Conservation (phyloP, 2,329 filamentous ascomycete species). For the Triangularia verruculosa region DNA sequence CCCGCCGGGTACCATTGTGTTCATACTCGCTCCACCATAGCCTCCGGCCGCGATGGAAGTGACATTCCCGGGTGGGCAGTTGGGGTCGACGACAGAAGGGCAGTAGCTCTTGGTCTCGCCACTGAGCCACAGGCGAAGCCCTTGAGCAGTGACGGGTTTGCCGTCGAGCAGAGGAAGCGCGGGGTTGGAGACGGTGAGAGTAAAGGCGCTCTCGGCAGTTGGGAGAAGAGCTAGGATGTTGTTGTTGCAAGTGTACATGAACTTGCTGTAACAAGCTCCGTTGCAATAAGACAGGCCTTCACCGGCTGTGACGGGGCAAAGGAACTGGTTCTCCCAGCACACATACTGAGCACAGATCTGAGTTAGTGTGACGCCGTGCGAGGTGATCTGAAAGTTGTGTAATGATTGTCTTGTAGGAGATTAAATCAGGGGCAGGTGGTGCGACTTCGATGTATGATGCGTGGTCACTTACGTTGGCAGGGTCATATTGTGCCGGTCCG, state of each 20-base stretch:
- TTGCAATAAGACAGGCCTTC: constrained; percentile 35
- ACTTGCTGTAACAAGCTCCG: constrained; percentile 37
- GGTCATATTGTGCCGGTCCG: constrained; percentile 27
- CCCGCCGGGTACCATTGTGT: constrained; percentile 34
- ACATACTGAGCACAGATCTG: constrained; percentile 29
- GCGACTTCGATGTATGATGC: background rate
- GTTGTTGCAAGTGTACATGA: constrained; percentile 34
- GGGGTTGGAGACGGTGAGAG: constrained; percentile 34
- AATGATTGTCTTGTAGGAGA: background rate
- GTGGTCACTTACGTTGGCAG: constrained; percentile 21
- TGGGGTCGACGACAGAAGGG: constrained; percentile 26
- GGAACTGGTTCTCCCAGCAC: constrained; percentile 32
- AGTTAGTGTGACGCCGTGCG: constrained; percentile 4
- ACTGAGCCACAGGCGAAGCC: constrained; percentile 27
- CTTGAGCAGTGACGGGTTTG: constrained; percentile 31
- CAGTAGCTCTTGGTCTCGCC: constrained; percentile 34
- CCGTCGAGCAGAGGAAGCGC: constrained; percentile 29
- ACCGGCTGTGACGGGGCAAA: constrained; percentile 36
- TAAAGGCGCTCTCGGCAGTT: constrained; percentile 26
- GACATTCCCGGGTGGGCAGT: constrained; percentile 31
- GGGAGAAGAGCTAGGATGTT: constrained; percentile 28
- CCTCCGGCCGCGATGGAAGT: constrained; percentile 28
- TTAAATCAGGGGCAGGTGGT: background rate
- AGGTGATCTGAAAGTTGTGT: background rate
- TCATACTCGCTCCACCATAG: constrained; percentile 26